phyloP scores from a whole-genome alignment of 2,329 filamentous ascomycete genomes.

The Penicillium sp. region DNA sequence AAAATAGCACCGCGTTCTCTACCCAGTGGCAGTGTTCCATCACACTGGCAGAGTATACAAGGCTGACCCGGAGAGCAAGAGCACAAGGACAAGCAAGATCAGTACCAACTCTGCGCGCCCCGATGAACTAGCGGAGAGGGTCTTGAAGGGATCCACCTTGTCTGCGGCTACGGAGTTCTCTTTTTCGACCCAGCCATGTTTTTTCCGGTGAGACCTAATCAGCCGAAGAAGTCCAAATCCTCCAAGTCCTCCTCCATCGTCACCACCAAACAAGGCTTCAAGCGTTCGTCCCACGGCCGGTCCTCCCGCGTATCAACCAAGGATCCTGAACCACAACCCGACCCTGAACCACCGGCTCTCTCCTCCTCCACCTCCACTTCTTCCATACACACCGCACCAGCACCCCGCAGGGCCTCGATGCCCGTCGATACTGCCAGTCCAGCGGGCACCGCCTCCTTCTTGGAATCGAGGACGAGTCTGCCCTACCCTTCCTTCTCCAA shows the following conservation, averaged over 20 bases:
- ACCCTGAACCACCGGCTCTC: slow-evolving; percentile 34
- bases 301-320: slow-evolving; percentile 39
- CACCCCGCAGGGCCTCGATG: slow-evolving; percentile 54
- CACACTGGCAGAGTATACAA: slow-evolving; percentile 1
- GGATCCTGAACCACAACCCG: slow-evolving; percentile 36
- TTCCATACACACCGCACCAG: slow-evolving; percentile 23
- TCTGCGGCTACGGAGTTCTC: slow-evolving; percentile 24
- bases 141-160: slow-evolving; percentile 27
- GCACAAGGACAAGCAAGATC: slow-evolving; percentile 4
- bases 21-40: slow-evolving; percentile 9
- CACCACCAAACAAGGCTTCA: slow-evolving; percentile 34
- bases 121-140: slow-evolving; percentile 25
- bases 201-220: slow-evolving; percentile 43
- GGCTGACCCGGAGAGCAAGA: too few relatives aligned
- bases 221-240: slow-evolving; percentile 32
- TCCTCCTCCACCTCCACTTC: slow-evolving; percentile 39
- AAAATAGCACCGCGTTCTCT: slow-evolving; percentile 24
- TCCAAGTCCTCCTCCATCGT: slow-evolving; percentile 30
- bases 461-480: slow-evolving; percentile 55
- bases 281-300: slow-evolving; percentile 37
- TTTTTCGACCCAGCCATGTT: slow-evolving; percentile 38
- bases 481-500: slow-evolving; percentile 88
- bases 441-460: slow-evolving; percentile 42
- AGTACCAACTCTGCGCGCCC: slow-evolving; percentile 4
- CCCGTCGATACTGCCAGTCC: slow-evolving; percentile 47